Evolutionary conservation across 2,329 filamentous ascomycete genomes (phyloP), one percentile per base, ranked within the genome.

Genomic region (Penicillium decumbens): DNA sequence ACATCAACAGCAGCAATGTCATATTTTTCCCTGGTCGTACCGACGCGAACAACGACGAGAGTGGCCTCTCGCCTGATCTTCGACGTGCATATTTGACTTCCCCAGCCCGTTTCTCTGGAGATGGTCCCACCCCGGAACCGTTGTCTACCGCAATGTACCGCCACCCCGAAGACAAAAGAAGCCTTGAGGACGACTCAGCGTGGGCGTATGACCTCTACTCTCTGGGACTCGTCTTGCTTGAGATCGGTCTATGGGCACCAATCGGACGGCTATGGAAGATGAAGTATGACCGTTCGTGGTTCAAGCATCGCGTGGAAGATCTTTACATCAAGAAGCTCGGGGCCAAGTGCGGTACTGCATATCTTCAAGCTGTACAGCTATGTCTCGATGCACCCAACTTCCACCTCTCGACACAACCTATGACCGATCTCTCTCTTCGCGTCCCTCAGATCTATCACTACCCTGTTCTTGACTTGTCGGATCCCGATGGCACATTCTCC

Each of bases 1-100:
- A 84, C 56, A 78, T 85, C 59, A 84, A 83, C 65, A 84, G 81
- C 68, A 81, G 76, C 64, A 85, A 83, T 59, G 74, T 85, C 25
- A 69, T 85, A 13, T 78, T 85, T 28, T 80, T 83, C 46, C 75
- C 66, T 2, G 69, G 65, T 4, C 53, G 65, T 13, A 66, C 62
- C n/a, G 65, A 62, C 40, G 59, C 66, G 3, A 58, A 59, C 41
- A 59, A 64, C 46, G 62, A 68, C 54, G 72, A 66, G 52, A 65
- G 62, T 35, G 66, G 62, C 39, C 62, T 66, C 60, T 66, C 62
- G 20, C 67, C 68, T 41, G 73, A 77, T 39, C 70, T 83, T 42
- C 75, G 78, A 10, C 75, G 75, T 30, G 81, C 81, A 12, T 78
- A 80, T 49, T 69, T 83, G 50, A 79, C 79, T 41, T 81, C 81